These are phyloP conservation scores for Pseudozyma pruni DNA, from an alignment of 1,284 basidiomycete species.

Conservation along the genomic window DNA sequence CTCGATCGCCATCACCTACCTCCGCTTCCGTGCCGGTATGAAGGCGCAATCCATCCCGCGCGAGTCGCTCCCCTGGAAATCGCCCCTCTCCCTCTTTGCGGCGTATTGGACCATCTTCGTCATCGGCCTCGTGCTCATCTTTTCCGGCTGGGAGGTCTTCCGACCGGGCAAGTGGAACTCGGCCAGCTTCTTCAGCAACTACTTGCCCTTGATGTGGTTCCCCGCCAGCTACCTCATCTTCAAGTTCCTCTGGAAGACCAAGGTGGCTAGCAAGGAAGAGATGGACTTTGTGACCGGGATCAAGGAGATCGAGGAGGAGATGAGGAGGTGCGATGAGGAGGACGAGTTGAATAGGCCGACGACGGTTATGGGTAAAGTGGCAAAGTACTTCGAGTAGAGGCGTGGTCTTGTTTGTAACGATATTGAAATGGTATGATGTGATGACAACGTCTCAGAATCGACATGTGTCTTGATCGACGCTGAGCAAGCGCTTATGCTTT, in stretches of 20 bases:
- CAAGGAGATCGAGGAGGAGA: constrained; percentile 51
- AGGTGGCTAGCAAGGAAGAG: constrained; percentile 50
- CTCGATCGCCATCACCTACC: constrained; percentile 79
- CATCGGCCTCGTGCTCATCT: constrained; percentile 49
- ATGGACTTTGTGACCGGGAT: constrained; percentile 73
- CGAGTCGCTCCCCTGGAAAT: constrained; percentile 70
- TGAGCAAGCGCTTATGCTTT: too few relatives aligned
- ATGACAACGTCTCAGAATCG: too few relatives aligned
- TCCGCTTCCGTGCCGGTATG: constrained; percentile 77
- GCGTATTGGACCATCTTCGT: constrained; percentile 35
- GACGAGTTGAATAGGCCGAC: constrained; percentile 15
- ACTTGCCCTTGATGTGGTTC: constrained; percentile 79
- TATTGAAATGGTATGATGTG: too few relatives aligned
- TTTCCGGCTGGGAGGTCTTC: constrained; percentile 68
- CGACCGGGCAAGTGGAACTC: constrained; percentile 50
- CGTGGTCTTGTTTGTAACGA: too few relatives aligned
- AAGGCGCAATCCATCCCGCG: constrained; percentile 74
- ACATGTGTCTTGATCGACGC: too few relatives aligned
- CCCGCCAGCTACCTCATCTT: constrained; percentile 76
- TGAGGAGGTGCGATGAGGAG: constrained; percentile 24
- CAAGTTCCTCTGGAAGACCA: constrained; percentile 71
- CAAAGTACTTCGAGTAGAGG: constrained; percentile 22
- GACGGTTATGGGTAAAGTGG: constrained; percentile 12
- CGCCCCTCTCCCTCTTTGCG: constrained; percentile 63
- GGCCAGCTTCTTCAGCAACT: constrained; percentile 79